Evolutionary conservation across 2,329 filamentous ascomycete species (phyloP), one percentile per base, ranked within the genome.

Genomic region (Pyrenochaeta sp.): DNA sequence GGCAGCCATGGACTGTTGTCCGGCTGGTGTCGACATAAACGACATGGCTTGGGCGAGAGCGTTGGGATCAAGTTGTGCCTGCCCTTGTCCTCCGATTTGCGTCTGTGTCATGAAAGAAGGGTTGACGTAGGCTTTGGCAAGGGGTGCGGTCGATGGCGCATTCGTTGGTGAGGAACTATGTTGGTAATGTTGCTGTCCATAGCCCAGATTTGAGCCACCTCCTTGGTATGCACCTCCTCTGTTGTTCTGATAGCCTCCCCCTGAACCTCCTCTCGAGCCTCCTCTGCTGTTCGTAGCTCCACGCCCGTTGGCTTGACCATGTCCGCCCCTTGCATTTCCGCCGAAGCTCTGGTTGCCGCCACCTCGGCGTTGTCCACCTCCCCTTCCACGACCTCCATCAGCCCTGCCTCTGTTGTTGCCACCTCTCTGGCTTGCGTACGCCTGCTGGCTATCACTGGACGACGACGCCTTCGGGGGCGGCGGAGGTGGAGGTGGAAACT

Each of bases 401-500:
- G 73, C 61, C 40, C 62, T 56, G 13, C 49, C 54, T 43, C 64
- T 58, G 43, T 54, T 52, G 36, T 40, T 19, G 13, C 67, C 62
- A 15, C 73, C 75, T 60, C 75, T 68, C 56, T 76, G 75, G 49
- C 67, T 73, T 36, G 64, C 49, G 51, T 69, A 69, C 34, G 64
- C 47, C 19, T 65, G 64, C 55, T 65, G 71, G 52, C 46, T 60
- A 45, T 71, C 72, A 61, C 66, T 69, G 5, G 71, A 60, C n/a
- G 68, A 46, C 45, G 36, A 39, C 1, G 74, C 70, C 65, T 72
- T 77, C 42, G 72, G 71, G 42, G 75, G 74, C 56, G 76, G 76
- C 19, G 82, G 81, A 39, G 82, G 82, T 32, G 81, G 81, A 42
- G 81, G 81, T n/a, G 81, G 81, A 50, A 83, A 83, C 19, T 75